These are phyloP conservation scores for Bidens hawaiensis DNA, from an alignment of 140 eudicot species.

Conservation along the genomic window DNA sequence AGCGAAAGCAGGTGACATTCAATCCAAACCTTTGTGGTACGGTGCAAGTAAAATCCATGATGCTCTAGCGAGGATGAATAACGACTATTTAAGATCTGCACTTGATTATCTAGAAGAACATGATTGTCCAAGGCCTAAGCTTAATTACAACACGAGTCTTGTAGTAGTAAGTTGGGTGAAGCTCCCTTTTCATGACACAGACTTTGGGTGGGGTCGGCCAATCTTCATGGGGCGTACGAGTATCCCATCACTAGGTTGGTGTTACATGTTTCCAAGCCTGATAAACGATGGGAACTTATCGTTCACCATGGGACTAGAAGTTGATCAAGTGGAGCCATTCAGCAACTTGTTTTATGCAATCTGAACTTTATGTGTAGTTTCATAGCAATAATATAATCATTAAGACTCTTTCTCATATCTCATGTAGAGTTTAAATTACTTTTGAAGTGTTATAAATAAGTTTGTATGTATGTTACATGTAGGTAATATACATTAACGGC, in stretches of 20 bases:
- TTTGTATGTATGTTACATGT: too few relatives aligned
- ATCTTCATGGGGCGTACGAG: neutral
- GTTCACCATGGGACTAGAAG: neutral
- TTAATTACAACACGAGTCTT: neutral
- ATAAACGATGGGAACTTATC: constrained; percentile 6
- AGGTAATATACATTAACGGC: too few relatives aligned
- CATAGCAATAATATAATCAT: neutral
- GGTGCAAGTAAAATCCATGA: neutral
- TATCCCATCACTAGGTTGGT: neutral
- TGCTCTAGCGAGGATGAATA: neutral
- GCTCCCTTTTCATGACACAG: neutral
- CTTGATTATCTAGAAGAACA: neutral
- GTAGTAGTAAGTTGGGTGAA: neutral
- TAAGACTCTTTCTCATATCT: neutral
- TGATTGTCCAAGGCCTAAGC: neutral
- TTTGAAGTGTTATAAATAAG: too few relatives aligned
- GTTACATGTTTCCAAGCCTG: neutral
- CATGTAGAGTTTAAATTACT: neutral
- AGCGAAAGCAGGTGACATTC: neutral
- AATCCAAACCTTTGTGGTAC: neutral
- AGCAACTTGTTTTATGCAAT: constrained; percentile 2
- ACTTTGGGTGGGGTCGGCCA: neutral
- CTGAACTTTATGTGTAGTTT: neutral
- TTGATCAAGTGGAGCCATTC: constrained; percentile 4
- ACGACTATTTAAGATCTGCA: neutral